Base-by-base conservation (phyloP, 768 basidiomycete species). In the Boletus sp. region DNA sequence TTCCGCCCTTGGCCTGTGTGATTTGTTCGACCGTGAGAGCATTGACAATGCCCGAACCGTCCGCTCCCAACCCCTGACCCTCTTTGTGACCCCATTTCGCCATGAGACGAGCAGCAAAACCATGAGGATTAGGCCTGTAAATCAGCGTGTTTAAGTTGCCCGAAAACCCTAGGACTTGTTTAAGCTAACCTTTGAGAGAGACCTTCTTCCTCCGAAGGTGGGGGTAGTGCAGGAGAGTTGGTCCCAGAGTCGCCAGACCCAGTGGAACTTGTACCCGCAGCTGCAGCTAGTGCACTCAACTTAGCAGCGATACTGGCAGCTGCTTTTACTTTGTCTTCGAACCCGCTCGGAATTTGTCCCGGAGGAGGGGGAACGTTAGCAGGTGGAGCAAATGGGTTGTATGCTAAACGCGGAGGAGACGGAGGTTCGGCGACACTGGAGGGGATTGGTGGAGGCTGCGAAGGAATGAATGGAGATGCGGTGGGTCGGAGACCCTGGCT, bases 51-150 rank as follows among this genome's bases (percentile, higher is more conserved):
- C 94, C 94, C 2, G 81, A 80, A 8, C 86, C 90, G 57, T 90
- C 85, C 0, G 82, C 87, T 35, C 96, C 96, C 1, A 98, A 80
- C 10, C 95, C 95, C 73, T 94, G 87, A 1, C 96, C 96, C 69
- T 92, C 92, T 69, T 91, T 90, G 69, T 97, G 93, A 0, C 95
- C 95, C 91, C 90, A 95, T 75, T 94, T 97, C 3, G 90, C 91
- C 94, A 97, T 96, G 63, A 96, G 69, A 35, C 90, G 86, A 12
- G 87, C 86, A 33, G 92, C 92, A 64, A 95, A 93, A 12, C 81
- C 82, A 54, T 85, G 86, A 0, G 85, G 83, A 59, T 90, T 85
- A 39, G 84, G 76, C 52, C 81, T 80, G 15, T 44, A 24, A 41
- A 48, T 42, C 29, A 39, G 3, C 9, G 6, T 8, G n/a, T 33